Base-by-base conservation (phyloP, 2,329 filamentous ascomycete genomes). In the Ceratocystis lukuohia region DNA sequence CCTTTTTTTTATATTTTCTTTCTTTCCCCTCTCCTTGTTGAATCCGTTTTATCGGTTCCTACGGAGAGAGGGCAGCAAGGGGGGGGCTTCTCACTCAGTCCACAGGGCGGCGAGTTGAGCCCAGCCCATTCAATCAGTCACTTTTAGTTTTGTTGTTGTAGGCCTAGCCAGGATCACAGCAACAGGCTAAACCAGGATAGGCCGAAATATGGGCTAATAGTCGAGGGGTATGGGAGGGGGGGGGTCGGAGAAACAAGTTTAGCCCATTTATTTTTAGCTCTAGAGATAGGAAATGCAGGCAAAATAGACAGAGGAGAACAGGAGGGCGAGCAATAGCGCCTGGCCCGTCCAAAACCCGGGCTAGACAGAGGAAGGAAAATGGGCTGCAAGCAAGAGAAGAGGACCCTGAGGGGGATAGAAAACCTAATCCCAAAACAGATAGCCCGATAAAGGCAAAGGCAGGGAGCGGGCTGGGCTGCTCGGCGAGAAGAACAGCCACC, bases 1-100 rank as follows among this genome's bases (percentile, higher is more conserved):
- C 48, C 48, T 4, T 20, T 17, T 48, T 1, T 22, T 20, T 20
- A 20, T 20, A 5, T 20, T 20, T 2, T 48, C 22, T 22, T 22
- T 22, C n/a, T 20, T n/a, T 48, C 17, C 7, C 17, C 25, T 7
- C 22, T 59, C 53, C n/a, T 37, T 8, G 28, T 37, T 59, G 28
- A 30, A 17, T 30, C 53, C 53, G 53, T 59, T 59, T 37, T 59
- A 59, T 59, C 53, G 53, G 53, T 59, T 59, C 53, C 53, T 59
- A 59, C 53, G 28, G 28, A 57, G 53, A 8, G 53, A n/a, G 5
- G 12, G 8, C 12, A 30, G 53, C 53, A 59, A 22, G 53, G 20
- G 5, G 6, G 17, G 3, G 20, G 5, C 7, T 56, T 20, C n/a
- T 28, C 15, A 22, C 46, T 20, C 10, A 56, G 53, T 3, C 53